Base-by-base conservation (phyloP, 768 basidiomycete genomes). In the Macrolepiota albuminosa region DNA sequence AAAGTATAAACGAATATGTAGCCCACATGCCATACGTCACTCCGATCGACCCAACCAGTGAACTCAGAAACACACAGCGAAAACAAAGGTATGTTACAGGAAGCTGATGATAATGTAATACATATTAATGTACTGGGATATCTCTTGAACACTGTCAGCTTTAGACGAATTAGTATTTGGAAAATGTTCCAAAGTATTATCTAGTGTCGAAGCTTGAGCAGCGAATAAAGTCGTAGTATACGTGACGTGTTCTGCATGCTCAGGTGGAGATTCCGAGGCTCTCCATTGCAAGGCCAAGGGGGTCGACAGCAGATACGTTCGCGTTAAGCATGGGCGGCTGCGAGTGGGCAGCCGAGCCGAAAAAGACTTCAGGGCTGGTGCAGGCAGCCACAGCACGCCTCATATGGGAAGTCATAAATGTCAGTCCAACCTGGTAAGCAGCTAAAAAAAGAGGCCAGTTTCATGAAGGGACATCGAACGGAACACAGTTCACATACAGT, bases 371-470 rank as follows among this genome's bases (percentile, higher is more conserved):
- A 10, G 94, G 94, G 56, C 90, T 91, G 0, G 94, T 95, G 75
- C 96, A 97, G 14, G 94, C 87, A 3, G 96, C 90, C 29, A 98
- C 91, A 10, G 97, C 96, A 48, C 96, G 89, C 45, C 96, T 85
- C 93, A 97, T 96, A 69, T 93, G 91, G 37, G 81, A 90, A 24
- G 93, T 92, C 65, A 99, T 76, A 81, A 95, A 95, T 26, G 94
- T 89, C 47, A 98, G 73, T n/a, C 96, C 96, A 56, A 98, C 91
- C 77, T 98, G 96, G 72, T 94, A 98, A 34, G 95, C 92, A 65
- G 95, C 92, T 94, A 66, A 66, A 45, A 21, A 60, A 57, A 55
- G 10, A 53, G 56, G 31, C 40, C 54, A 39, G 40, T 29, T 51
- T 47, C 59, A 57, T 43, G 21, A 57, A 57, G 43, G 60, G 33